phyloP scores from a whole-genome alignment of 2,329 filamentous ascomycete species.

The Apiospora rasikravindrae region DNA sequence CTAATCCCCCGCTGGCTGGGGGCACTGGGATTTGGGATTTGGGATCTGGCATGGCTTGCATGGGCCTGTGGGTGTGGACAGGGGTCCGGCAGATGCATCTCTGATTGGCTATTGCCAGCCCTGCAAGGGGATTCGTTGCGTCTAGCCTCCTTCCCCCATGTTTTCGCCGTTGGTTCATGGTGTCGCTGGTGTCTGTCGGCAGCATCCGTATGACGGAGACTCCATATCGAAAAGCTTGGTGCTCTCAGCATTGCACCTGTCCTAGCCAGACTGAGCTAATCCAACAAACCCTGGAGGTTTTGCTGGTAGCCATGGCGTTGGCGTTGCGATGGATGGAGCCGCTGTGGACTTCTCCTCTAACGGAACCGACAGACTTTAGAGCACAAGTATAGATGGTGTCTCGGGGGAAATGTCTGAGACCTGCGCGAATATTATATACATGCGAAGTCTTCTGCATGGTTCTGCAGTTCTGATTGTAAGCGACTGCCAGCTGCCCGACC shows the following conservation, averaged over 20 bases:
- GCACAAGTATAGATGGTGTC: too few relatives aligned
- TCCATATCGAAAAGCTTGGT: constrained; percentile 9
- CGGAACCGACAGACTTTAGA: too few relatives aligned
- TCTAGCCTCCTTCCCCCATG: not conserved
- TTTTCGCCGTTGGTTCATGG: not conserved
- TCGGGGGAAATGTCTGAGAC: too few relatives aligned
- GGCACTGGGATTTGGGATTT: not conserved
- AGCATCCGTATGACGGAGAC: not conserved
- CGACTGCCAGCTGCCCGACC: too few relatives aligned
- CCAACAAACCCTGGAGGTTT: not conserved
- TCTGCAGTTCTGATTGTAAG: too few relatives aligned
- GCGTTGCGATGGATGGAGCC: not conserved
- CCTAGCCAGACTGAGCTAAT: not conserved
- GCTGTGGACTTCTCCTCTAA: not conserved
- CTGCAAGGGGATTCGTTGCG: not conserved
- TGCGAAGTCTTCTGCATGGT: too few relatives aligned
- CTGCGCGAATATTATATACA: too few relatives aligned
- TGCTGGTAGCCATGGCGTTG: not conserved
- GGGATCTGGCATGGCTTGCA: not conserved
- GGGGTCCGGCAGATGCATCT: not conserved
- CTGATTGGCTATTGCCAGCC: not conserved
- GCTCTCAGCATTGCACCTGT: not conserved
- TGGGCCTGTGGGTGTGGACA: not conserved
- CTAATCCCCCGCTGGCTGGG: not conserved
- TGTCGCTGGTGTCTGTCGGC: not conserved